phyloP scores from a whole-genome alignment of 2,329 filamentous ascomycete genomes.

The Gliomastix tumulicola region DNA sequence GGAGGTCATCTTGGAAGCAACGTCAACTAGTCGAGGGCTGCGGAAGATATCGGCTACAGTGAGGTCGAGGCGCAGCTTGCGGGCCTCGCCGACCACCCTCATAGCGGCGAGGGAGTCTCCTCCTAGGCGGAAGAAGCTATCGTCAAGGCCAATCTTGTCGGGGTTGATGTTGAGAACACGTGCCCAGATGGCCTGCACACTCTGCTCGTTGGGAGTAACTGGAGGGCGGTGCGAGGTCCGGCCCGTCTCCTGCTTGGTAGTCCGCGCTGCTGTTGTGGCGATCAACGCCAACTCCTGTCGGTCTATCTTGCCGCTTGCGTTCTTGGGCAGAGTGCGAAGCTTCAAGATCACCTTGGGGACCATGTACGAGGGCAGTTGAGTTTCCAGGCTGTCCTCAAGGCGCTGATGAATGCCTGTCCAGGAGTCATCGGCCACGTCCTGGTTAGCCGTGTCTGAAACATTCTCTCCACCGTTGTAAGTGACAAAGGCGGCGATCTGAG shows the following conservation, averaged over 20 bases:
- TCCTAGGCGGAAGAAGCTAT: constrained; percentile 40
- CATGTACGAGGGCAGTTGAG: constrained; percentile 10
- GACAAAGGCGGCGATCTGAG: too few relatives aligned
- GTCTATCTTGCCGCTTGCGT: constrained; percentile 10
- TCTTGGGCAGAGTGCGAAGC: constrained; percentile 8
- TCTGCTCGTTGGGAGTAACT: constrained; percentile 5
- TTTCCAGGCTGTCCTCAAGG: too few relatives aligned
- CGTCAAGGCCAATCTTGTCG: constrained; percentile 25
- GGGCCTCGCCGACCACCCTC: constrained; percentile 11
- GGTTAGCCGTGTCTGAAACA: too few relatives aligned
- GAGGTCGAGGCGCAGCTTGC: constrained; percentile 15
- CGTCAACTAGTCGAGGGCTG: constrained; percentile 1
- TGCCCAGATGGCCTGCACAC: constrained; percentile 24
- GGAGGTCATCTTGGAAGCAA: not conserved
- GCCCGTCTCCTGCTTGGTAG: not conserved
- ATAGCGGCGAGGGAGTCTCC: constrained; percentile 41
- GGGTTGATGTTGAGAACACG: constrained; percentile 20
- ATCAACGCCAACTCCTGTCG: constrained; percentile 7
- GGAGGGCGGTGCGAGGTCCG: too few relatives aligned
- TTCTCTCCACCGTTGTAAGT: too few relatives aligned
- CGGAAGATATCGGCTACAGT: constrained; percentile 7
- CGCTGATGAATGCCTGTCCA: too few relatives aligned
- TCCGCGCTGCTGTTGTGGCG: not conserved
- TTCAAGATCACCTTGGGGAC: constrained; percentile 5
- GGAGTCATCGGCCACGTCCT: too few relatives aligned